Base-by-base conservation (phyloP, 345 rosid species). In the Euphorbia lathyris region DNA sequence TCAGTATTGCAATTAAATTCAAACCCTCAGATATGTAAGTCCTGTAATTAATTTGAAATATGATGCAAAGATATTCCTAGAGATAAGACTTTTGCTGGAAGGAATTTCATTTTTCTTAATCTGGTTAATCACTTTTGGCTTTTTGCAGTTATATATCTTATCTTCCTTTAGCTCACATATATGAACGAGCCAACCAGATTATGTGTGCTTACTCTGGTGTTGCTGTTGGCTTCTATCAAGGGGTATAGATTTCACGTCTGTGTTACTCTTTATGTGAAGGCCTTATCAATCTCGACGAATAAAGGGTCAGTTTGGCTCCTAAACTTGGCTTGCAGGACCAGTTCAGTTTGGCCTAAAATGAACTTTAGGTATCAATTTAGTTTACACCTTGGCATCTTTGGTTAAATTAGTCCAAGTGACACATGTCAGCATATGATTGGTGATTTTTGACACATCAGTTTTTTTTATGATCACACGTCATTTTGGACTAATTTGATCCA, bases 161-260 rank as follows among this genome's bases (percentile, higher is more conserved):
- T 67, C 76, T 76, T 61, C 79, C 79, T 59, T 53, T 76, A 72
- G 79, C 79, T 6, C 79, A 76, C 57, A 76, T 76, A 23, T 76
- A 71, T 32, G 79, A 76, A 71, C 76, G 79, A 42, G 47, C 25
- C 7, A 71, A 67, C 56, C 77, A 61, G 67, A 42, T 74, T 11
- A 4, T 40, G 23, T 3, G 6, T 40, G 63, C 20, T 40, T 68
- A 74, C 38, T 60, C 26, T 67, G 72, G 72, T 40, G 22, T 50
- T 67, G 77, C 68, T 42, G 55, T 62, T 60, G 72, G 72, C 25
- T 74, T 74, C 77, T 74, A 74, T 38, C 78, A 64, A 32, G 72
- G 77, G 67, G 77, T 76, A 71, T 36, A 72, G 32, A 30, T 17
- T 68, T 11, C 7, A 3, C 55, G 10, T 22, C 32, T 63, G 7